phyloP scores from a whole-genome alignment of 1,284 basidiomycete species.

The Erythrobasidium hasegawianum region DNA sequence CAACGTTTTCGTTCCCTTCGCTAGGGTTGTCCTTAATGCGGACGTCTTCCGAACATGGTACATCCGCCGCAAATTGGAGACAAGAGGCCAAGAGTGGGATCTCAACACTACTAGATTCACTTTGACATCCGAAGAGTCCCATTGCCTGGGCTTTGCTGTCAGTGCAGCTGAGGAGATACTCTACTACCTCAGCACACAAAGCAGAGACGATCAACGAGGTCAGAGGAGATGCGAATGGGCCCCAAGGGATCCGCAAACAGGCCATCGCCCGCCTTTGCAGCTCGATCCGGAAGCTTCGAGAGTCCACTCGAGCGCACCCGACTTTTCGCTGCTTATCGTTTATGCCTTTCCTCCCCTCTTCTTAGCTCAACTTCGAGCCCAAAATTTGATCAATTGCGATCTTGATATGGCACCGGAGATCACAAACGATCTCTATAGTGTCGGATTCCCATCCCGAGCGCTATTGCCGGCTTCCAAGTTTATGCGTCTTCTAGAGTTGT shows the following conservation, averaged over 20 bases:
- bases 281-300: slow-evolving; percentile 19
- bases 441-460: slow-evolving; percentile 13
- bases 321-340: slow-evolving; percentile 18
- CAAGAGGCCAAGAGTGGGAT: slow-evolving; percentile 15
- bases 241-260: slow-evolving; percentile 14
- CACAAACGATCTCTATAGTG: slow-evolving; percentile 30
- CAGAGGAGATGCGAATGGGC: slow-evolving; percentile 27
- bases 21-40: slow-evolving; percentile 35
- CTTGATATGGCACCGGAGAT: slow-evolving; percentile 34
- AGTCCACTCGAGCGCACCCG: slow-evolving; percentile 13
- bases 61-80: slow-evolving; percentile 23
- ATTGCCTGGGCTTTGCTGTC: slow-evolving; percentile 32
- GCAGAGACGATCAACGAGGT: slow-evolving; percentile 8
- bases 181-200: slow-evolving; percentile 20
- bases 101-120: slow-evolving; percentile 16
- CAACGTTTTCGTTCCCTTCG: slow-evolving; percentile 19
- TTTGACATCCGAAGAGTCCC: slow-evolving; percentile 28
- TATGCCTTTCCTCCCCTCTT: slow-evolving; percentile 33
- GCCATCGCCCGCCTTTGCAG: slow-evolving; percentile 22
- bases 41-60: slow-evolving; percentile 33
- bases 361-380: slow-evolving; percentile 26
- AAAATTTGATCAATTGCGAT: slow-evolving; percentile 33
- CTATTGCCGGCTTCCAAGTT: slow-evolving; percentile 27
- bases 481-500: slow-evolving; percentile 32
- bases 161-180: slow-evolving; percentile 30